These are phyloP conservation scores for Shiraia bambusicola DNA, from an alignment of 2,329 filamentous ascomycete species.

Conservation along the genomic window DNA sequence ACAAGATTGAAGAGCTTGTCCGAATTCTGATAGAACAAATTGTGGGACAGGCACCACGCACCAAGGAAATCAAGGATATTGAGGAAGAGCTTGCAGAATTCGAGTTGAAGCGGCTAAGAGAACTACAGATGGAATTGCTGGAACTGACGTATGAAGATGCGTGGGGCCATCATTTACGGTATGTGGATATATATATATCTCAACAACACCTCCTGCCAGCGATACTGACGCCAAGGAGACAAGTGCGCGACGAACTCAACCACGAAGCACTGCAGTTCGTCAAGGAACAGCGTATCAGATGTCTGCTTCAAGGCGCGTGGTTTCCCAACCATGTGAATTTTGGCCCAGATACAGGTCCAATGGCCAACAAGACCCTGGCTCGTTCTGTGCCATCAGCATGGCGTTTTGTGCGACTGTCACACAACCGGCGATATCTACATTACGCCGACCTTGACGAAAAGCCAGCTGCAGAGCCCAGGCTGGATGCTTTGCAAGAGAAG, in stretches of 20 bases:
- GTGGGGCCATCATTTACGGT: slow-evolving; percentile 84
- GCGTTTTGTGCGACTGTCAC: slow-evolving; percentile 84
- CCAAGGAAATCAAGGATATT: slow-evolving; percentile 80
- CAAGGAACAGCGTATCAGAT: slow-evolving; percentile 92
- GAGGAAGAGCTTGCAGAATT: slow-evolving; percentile 87
- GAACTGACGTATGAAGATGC: slow-evolving; percentile 90
- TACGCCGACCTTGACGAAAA: slow-evolving; percentile 79
- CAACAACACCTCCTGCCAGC: slow-evolving; percentile 1
- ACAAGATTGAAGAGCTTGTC: slow-evolving; percentile 88
- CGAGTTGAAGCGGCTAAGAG: slow-evolving; percentile 74
- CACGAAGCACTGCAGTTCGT: slow-evolving; percentile 93
- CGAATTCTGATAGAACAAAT: slow-evolving; percentile 89
- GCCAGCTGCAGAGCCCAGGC: slow-evolving; percentile 63
- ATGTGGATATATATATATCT: slow-evolving; percentile 10
- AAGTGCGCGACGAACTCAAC: slow-evolving; percentile 88
- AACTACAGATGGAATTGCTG: slow-evolving; percentile 90
- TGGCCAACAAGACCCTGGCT: slow-evolving; percentile 46
- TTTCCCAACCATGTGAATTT: slow-evolving; percentile 63
- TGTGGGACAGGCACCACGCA: slow-evolving; percentile 77
- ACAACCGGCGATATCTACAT: slow-evolving; percentile 87
- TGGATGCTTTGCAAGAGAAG: slow-evolving; percentile 76
- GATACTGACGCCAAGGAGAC: slow-evolving; percentile 46
- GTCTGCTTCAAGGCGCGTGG: slow-evolving; percentile 86
- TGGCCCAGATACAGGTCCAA: slow-evolving; percentile 50
- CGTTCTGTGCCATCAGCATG: slow-evolving; percentile 59